Evolutionary conservation across 345 rosid species (phyloP).

Genomic region (Rhodamnia rubescens): DNA sequence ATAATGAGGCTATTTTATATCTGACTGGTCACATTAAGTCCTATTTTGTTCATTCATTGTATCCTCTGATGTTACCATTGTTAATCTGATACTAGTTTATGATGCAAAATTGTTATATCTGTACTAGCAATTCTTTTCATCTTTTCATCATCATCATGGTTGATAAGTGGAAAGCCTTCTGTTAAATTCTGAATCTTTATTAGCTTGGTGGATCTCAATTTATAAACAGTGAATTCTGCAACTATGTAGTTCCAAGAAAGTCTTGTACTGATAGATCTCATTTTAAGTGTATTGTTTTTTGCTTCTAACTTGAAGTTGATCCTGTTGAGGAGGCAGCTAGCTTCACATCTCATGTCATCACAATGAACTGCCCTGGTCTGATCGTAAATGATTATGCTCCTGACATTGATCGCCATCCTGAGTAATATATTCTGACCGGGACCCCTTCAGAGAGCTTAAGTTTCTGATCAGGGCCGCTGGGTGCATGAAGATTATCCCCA

Average conservation of each 20-base stretch:
- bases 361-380: neutral
- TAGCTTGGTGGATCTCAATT: neutral
- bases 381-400: neutral
- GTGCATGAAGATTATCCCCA: constrained; percentile 7
- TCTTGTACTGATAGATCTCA: neutral
- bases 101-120: neutral
- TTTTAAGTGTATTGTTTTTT: neutral
- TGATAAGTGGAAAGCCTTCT: neutral
- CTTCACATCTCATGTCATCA: neutral
- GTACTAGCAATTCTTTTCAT: neutral
- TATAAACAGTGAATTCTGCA: neutral
- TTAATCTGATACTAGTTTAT: neutral
- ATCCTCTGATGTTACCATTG: neutral
- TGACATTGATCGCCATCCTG: neutral
- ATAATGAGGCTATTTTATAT: neutral
- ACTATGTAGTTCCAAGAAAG: neutral
- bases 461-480: constrained; percentile 5
- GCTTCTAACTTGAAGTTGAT: neutral
- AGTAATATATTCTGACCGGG: neutral
- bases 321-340: neutral
- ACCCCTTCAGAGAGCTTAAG: neutral
- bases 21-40: neutral
- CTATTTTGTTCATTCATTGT: neutral
- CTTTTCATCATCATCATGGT: neutral
- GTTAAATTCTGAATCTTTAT: neutral